Conservation (phyloP, 1,139 yeast species). For the Neolecta irregularis region DNA sequence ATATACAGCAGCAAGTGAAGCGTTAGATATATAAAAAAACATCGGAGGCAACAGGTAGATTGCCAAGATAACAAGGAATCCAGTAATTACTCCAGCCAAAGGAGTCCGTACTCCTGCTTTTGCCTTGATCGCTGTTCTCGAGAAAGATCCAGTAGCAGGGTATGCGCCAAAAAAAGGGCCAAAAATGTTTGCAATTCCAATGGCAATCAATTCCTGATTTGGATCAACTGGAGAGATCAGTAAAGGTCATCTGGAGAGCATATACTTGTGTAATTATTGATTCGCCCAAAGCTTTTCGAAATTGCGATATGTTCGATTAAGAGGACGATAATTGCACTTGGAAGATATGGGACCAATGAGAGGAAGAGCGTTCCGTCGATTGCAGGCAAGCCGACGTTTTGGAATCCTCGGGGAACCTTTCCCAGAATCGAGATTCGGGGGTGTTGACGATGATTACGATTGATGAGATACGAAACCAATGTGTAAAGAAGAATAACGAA, state of each 20-base stretch:
- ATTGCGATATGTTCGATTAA: constrained; percentile 87
- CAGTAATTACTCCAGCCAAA: constrained; percentile 80
- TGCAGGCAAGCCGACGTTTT: constrained; percentile 56
- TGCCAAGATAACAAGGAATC: constrained; percentile 74
- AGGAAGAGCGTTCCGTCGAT: constrained; percentile 47
- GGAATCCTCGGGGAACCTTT: constrained; percentile 65
- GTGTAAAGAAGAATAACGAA: constrained; percentile 67
- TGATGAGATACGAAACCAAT: constrained; percentile 49
- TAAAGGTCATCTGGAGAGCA: too few relatives aligned
- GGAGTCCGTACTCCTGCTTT: constrained; percentile 96
- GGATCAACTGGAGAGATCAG: too few relatives aligned
- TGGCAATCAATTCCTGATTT: constrained; percentile 86
- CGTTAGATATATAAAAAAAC: constrained; percentile 81
- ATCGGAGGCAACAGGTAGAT: constrained; percentile 69
- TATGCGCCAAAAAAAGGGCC: constrained; percentile 89
- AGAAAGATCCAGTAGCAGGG: constrained; percentile 93
- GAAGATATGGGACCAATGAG: constrained; percentile 60
- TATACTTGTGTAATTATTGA: constrained; percentile 82
- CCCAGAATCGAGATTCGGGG: constrained; percentile 52
- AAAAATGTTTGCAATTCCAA: constrained; percentile 77
- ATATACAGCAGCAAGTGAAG: constrained; percentile 69
- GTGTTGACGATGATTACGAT: constrained; percentile 28
- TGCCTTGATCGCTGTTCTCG: constrained; percentile 84
- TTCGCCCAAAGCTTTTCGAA: constrained; percentile 81
- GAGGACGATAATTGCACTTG: constrained; percentile 69